Evolutionary conservation across 2,329 filamentous ascomycete species (phyloP), one percentile per base, ranked within the genome.

Genomic region (Sphaerostilbella broomeana): DNA sequence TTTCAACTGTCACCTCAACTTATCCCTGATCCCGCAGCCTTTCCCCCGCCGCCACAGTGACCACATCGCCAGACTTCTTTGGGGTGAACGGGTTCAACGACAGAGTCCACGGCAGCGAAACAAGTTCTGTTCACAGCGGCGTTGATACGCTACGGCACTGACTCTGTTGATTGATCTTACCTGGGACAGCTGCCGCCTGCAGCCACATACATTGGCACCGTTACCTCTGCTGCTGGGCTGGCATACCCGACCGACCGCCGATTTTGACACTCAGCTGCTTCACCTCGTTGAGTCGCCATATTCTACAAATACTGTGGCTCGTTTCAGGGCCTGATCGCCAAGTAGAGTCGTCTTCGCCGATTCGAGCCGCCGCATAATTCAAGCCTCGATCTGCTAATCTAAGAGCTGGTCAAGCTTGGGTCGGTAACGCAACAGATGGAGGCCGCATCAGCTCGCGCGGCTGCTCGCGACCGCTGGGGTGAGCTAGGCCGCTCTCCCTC

Each of bases 381-480:
- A 9, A 22, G 35, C 35, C 6, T 16, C 35, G 11, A 20, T 19
- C 15, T n/a, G n/a, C n/a, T n/a, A n/a, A n/a, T n/a, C n/a, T n/a
- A n/a, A n/a, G n/a, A n/a, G n/a, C n/a, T n/a, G n/a, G n/a, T n/a
- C n/a, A n/a, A n/a, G n/a, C n/a, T n/a, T n/a, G n/a, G n/a, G n/a
- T n/a, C n/a, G n/a, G n/a, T n/a, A n/a, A 26, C 5, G 13, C 21
- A 27, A 28, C 64, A 54, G 50, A 85, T 97, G 90, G 90, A 97
- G 77, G 90, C 92, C 60, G 83, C 89, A 60, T 94, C 89, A 61
- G 89, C 89, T 65, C 84, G 92, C 61, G 94, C 94, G 73, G 92
- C 90, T 58, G 84, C 89, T 56, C 81, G 90, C 68, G 90, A 95
- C 72, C 88, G 89, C 64, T 97, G 92, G 75, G 80, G 81, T 66